Base-by-base conservation (phyloP, 805 yeast species). In the Saccharomycopsis schoenii region DNA sequence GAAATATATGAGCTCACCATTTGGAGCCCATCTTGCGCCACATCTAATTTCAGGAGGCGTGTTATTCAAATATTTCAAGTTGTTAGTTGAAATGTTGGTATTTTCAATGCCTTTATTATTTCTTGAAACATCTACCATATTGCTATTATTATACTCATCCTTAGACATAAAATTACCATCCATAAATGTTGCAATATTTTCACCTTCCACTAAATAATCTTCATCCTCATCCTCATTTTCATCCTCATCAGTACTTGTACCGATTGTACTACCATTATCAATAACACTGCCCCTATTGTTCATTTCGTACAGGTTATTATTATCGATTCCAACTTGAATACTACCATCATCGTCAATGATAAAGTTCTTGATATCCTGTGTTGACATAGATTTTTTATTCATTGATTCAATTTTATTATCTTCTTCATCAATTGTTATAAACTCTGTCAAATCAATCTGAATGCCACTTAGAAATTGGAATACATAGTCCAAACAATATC, bases 401-500 rank as follows among this genome's bases (percentile, higher is more conserved):
- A 24, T 40, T 9, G 14, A 51, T 8, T 17, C 19, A 1, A 24
- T 9, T 59, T 17, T 55, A 65, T 4, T 62, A 67, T 11, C 67
- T 70, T 6, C 67, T 17, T 51, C 59, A 42, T 25, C 41, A n/a
- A 34, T 71, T 21, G 59, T 69, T n/a, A 64, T 74, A 63, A 47
- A 47, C n/a, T 47, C 52, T n/a, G 76, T 80, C 25, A 81, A 64
- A 60, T 74, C 76, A n/a, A 86, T 76, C 59, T 82, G 80, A 65
- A 90, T 97, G 2, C 99, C 99, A 75, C 91, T 75, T 1, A 94
- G 74, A 67, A 77, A 58, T 34, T 56, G 58, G 25, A 60, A 58
- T 19, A 62, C 29, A 11, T 88, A 85, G 68, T 94, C 98, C 21
- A 94, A 74, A 65, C 97, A 89, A 64, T 83, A 89, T 62, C 77